Conservation (phyloP, 2,329 filamentous ascomycete genomes). For the Fusarium circinatum region DNA sequence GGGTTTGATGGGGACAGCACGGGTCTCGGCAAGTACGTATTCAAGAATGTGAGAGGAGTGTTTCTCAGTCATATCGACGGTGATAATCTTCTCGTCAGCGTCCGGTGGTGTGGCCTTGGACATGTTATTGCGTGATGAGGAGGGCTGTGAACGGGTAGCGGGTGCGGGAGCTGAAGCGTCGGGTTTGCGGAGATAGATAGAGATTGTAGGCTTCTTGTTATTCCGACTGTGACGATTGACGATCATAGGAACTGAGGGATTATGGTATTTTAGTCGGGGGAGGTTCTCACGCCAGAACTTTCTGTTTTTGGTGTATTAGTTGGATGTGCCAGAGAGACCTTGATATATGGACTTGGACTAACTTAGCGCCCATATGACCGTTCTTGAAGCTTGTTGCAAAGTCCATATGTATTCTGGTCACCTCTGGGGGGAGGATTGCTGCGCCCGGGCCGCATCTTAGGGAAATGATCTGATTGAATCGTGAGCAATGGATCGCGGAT, state of each 20-base stretch:
- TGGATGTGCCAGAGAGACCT: neutral
- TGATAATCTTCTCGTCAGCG: slow-evolving; percentile 60
- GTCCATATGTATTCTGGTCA: slow-evolving; percentile 79
- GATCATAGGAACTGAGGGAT: slow-evolving; percentile 85
- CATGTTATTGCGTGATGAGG: slow-evolving; percentile 59
- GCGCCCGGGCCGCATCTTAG: slow-evolving; percentile 87
- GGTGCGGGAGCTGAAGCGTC: slow-evolving; percentile 40
- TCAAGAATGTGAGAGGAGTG: slow-evolving; percentile 70
- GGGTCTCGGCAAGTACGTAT: slow-evolving; percentile 70
- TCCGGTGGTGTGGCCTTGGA: slow-evolving; percentile 61
- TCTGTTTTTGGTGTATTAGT: slow-evolving; percentile 56
- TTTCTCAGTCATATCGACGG: slow-evolving; percentile 72
- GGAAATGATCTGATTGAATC: slow-evolving; percentile 69
- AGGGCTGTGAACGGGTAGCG: slow-evolving; percentile 51
- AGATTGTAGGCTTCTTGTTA: slow-evolving; percentile 67
- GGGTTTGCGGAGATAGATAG: slow-evolving; percentile 68
- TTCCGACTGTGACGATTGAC: slow-evolving; percentile 74
- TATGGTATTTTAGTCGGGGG: slow-evolving; percentile 92
- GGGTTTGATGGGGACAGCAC: slow-evolving; percentile 65
- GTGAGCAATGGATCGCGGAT: slow-evolving; percentile 40
- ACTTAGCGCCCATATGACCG: slow-evolving; percentile 81
- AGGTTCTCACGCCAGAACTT: slow-evolving; percentile 90
- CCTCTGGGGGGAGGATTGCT: slow-evolving; percentile 78
- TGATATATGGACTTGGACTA: slow-evolving; percentile 47
- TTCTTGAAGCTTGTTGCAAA: slow-evolving; percentile 71